Base-by-base conservation (phyloP, 192 early-diverging fungal species). In the Coemansia sp. region DNA sequence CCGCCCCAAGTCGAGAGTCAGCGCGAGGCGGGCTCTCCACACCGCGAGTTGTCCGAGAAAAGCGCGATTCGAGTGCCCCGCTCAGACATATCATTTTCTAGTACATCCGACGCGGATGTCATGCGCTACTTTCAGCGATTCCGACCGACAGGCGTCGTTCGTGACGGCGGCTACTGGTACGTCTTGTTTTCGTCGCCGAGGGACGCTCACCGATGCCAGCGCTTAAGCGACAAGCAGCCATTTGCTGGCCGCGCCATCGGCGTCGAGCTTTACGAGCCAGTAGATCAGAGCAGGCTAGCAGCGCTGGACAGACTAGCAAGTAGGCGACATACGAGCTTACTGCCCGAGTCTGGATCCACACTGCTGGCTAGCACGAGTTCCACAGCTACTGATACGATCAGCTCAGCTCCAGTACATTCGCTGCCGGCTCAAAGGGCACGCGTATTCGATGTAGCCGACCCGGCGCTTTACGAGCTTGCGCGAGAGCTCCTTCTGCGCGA, bases 191-290 rank as follows among this genome's bases (percentile, higher is more conserved):
- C 58, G 2, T 70, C 74, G 10, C 65, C 73, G 22, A 54, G 78
- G 14, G 83, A 85, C 61, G 83, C 83, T 9, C 79, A 78, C 24
- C 31, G 83, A 3, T 85, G 79, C 53, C 83, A 82, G 65, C 32
- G 68, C 22, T 45, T 82, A 32, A 75, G 64, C 59, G 83, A 85
- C 45, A 65, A 67, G 37, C 70, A 78, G 47, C 27, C 47, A 24
- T 74, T 78, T 67, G 63, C 64, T 0, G 79, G 79, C 10, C 66
- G 69, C 10, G 6, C 61, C n/a, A 73, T 85, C 17, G 71, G 78
- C 37, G 79, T 85, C 10, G 83, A 84, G 57, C 51, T 82, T 7
- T 81, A 68, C 27, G 79, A 77, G 40, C 60, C 75, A 7, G 45
- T 22, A 14, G 63, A 71, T 45, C 19, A 40, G 12, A 14, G 36